Evolutionary conservation across 2,329 filamentous ascomycete species (phyloP), one percentile per base, ranked within the genome.

Genomic region (Dactylellina haptotyla): DNA sequence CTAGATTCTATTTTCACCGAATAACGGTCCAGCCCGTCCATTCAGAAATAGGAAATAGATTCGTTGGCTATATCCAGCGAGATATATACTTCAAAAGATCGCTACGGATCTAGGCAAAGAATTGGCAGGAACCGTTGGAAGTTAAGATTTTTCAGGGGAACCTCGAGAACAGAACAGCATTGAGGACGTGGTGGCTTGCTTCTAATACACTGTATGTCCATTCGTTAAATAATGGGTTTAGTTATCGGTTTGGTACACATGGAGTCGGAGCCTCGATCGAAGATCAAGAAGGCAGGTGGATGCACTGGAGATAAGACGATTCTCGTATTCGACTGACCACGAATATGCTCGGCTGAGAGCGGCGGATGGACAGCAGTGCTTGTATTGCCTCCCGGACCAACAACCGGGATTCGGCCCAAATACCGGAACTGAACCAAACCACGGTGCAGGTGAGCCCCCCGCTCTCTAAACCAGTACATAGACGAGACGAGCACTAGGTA

Each of bases 251-350:
- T 50, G 5, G 9, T 34, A 6, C 6, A 34, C 32, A 6, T 34
- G 14, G 32, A 6, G 32, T 14, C 14, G 14, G 6, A 6, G 23
- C 23, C 23, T 25, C 45, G 2, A 4, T 26, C 14, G 3, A 28
- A n/a, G 48, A 53, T 53, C 4, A 43, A 43, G 53, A 57, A 43
- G 53, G 53, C 34, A 57, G 53, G 53, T 39, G 51, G 14, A 56
- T 16, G 25, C 9, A n/a, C 3, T 1, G 23, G 18, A 43, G 53
- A 57, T 57, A 57, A 16, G 53, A 39, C 23, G 28, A n/a, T 18
- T n/a, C 34, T 57, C 53, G 53, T 57, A 57, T 57, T 43, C 20
- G 37, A 43, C 34, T 57, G 16, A 10, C 12, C 14, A 54, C 18
- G 32, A 23, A 54, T 37, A n/a, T n/a, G 32, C 10, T 39, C 53